phyloP scores from a whole-genome alignment of 108 stramenopile genomes.

The Aurantiochytrium sp. region DNA sequence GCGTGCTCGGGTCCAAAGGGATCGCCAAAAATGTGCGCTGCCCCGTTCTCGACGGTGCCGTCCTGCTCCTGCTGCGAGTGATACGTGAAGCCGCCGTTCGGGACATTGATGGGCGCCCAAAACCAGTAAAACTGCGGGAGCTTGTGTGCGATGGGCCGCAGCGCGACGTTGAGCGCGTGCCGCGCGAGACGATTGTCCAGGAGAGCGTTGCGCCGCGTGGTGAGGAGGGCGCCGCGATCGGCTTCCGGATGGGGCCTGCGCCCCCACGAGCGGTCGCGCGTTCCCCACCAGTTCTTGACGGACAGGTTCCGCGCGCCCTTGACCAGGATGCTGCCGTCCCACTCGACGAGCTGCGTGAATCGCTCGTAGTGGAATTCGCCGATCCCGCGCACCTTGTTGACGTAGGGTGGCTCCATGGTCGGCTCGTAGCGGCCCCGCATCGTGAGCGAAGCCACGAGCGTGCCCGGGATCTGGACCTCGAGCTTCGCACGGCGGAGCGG shows the following conservation, averaged over 20 bases:
- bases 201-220: not conserved
- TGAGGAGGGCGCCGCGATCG: not conserved
- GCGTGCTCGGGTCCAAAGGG: slow-evolving; percentile 18
- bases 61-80: not conserved
- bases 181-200: not conserved
- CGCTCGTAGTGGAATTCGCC: not conserved
- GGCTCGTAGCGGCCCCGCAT: not conserved
- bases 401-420: not conserved
- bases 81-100: not conserved
- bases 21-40: slow-evolving; percentile 17
- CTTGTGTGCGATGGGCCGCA: not conserved
- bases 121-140: slow-evolving; percentile 9
- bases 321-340: not conserved
- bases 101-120: not conserved
- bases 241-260: not conserved
- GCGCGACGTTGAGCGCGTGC: not conserved
- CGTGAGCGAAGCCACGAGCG: not conserved
- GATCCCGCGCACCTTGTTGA: not conserved
- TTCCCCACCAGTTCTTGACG: not conserved
- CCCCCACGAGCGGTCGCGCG: slow-evolving; percentile 11
- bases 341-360: not conserved
- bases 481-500: not conserved
- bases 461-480: not conserved
- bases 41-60: not conserved
- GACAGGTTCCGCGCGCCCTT: not conserved